Percentiles rank a stretch among this genome's conserved stretches.
phyloP scores from a whole-genome alignment of 108 stramenopile species.

The Fragilariopsis cylindrus region DNA sequence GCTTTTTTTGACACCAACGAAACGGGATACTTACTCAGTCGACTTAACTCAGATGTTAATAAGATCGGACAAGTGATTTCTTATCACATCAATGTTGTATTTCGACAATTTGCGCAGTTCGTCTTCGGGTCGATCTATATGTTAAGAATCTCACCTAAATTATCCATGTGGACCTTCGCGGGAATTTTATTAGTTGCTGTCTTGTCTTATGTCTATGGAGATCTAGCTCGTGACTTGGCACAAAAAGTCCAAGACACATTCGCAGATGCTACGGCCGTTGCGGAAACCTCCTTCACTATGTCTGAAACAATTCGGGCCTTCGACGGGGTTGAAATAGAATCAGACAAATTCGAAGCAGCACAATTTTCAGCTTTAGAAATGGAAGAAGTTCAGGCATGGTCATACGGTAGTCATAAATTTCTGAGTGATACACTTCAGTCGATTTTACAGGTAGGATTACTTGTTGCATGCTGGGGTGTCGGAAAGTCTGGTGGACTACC shows the following conservation, averaged over 20 bases:
- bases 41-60: conserved; percentile 89
- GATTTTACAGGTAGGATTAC: conserved; percentile 51
- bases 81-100: conserved; percentile 81
- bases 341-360: conserved; percentile 68
- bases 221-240: conserved; percentile 65
- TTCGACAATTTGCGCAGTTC: conserved; percentile 82
- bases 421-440: conserved; percentile 76
- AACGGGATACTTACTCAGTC: conserved; percentile 75
- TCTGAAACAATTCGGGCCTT: conserved; percentile 84
- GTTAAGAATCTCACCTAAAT: conserved; percentile 58
- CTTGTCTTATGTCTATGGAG: conserved; percentile 72
- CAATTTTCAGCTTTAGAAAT: conserved; percentile 73
- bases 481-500: conserved; percentile 66
- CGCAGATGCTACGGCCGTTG: conserved; percentile 78
- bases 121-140: conserved; percentile 74
- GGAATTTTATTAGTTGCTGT: conserved; percentile 71
- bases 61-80: conserved; percentile 84
- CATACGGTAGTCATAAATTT: conserved; percentile 82
- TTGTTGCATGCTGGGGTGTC: conserved; percentile 69
- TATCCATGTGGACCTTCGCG: conserved; percentile 67
- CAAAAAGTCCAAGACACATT: conserved; percentile 77
- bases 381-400: conserved; percentile 88
- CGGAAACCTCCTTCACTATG: conserved; percentile 86
- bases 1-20: conserved; percentile 86
- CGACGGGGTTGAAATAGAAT: conserved; percentile 69